Base-by-base conservation (phyloP, 1,139 yeast genomes). In the Petasospora fabianii region DNA sequence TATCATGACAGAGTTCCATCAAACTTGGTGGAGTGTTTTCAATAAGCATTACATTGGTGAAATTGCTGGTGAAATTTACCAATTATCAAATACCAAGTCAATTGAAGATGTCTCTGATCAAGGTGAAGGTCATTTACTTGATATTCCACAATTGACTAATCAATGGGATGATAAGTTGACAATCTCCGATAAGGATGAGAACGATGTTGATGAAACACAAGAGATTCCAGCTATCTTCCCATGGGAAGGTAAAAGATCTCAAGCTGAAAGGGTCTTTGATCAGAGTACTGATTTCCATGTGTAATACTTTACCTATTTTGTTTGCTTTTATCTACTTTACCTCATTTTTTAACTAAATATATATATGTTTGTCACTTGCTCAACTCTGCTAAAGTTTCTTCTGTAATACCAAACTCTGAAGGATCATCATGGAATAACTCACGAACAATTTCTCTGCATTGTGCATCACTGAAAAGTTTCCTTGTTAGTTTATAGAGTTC, bases 401-500 rank as follows among this genome's bases (percentile, higher is more conserved):
- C 77, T 44, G 64, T 65, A 14, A 82, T 72, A 2, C 81, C 82
- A 59, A 83, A 82, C 19, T 64, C 59, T 3, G 60, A 69, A 0
- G 92, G 88, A 51, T 77, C 73, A 13, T 60, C 55, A 61, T 75
- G 68, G 52, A 83, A 81, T 50, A 82, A 54, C 38, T 65, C 64
- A 35, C 77, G 64, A 15, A 80, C 62, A 33, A 79, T 60, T 32
- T 71, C 76, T 36, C 83, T 73, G 48, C 84, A 72, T 48, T 78
- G 83, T 24, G 59, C 66, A 22, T 74, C 71, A 12, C 76, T 65
- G 50, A 76, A 75, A 38, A 63, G 58, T 50, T 76, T 78, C 24
- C 78, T 78, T 1, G 84, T 75, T 24, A 75, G 69, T 48, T 79
- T 73, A 41, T 75, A 72, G 47, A 84, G 66, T 52, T 83, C 90